Percentiles rank a stretch among this genome's conserved stretches.
Conservation (phyloP, 805 yeast species). For the Lipomyces japonicus region DNA sequence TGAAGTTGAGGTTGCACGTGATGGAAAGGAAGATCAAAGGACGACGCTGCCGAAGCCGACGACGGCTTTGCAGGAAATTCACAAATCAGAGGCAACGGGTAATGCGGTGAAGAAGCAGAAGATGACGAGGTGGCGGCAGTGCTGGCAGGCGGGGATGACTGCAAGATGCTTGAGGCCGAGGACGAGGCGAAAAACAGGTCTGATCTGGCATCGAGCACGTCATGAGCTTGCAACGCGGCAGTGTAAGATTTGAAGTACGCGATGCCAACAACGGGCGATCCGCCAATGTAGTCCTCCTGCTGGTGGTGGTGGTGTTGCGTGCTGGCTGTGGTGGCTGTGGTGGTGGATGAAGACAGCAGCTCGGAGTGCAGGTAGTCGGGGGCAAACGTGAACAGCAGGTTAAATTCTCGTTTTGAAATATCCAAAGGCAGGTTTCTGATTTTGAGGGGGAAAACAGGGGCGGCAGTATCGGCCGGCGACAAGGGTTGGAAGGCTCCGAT, state of each 20-base stretch:
- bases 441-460: constrained; percentile 27
- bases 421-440: constrained; percentile 40
- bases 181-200: constrained; percentile 30
- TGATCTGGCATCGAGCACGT: constrained; percentile 32
- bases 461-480: constrained; percentile 15
- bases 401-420: constrained; percentile 39
- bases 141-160: constrained; percentile 1
- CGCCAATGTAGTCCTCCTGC: constrained; percentile 28
- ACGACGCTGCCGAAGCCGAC: constrained; percentile 1
- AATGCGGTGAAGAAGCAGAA: constrained; percentile 18
- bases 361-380: constrained; percentile 39
- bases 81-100: constrained; percentile 10
- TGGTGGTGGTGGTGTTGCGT: too few relatives aligned
- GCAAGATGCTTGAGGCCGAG: constrained; percentile 3
- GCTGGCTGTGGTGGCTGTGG: too few relatives aligned
- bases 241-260: constrained; percentile 35
- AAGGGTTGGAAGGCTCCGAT: constrained; percentile 19
- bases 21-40: constrained; percentile 6
- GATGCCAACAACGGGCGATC: constrained; percentile 30
- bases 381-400: constrained; percentile 41
- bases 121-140: constrained; percentile 4
- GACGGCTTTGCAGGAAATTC: constrained; percentile 10
- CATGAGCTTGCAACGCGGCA: constrained; percentile 35
- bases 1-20: constrained; percentile 1
- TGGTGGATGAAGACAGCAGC: constrained; percentile 15